Conservation (phyloP, 768 basidiomycete genomes). For the Lyophyllum semitale region DNA sequence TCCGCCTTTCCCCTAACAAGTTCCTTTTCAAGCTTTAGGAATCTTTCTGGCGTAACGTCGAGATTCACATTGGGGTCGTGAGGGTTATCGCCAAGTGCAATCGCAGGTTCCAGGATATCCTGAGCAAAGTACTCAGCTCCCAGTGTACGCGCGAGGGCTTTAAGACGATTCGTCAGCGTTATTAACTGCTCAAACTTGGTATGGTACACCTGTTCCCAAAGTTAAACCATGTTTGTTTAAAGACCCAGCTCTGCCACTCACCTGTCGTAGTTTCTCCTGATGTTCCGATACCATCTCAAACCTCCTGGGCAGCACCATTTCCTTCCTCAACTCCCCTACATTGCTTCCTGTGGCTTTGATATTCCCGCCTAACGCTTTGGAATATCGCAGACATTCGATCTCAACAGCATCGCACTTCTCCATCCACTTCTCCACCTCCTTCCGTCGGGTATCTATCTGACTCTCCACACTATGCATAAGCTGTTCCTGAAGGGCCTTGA, state of each 20-base stretch:
- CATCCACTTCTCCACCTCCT: constrained; percentile 80
- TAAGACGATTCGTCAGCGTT: constrained; percentile 69
- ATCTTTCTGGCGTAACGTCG: constrained; percentile 81
- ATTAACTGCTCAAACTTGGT: constrained; percentile 77
- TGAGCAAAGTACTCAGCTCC: constrained; percentile 57
- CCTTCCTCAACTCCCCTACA: constrained; percentile 71
- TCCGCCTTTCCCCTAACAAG: constrained; percentile 85
- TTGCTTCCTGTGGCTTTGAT: constrained; percentile 65
- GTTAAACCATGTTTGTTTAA: constrained; percentile 4
- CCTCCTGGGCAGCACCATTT: constrained; percentile 70
- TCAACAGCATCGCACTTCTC: constrained; percentile 64
- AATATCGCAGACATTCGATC: constrained; percentile 64
- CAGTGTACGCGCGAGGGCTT: constrained; percentile 56
- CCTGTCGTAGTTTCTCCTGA: constrained; percentile 82
- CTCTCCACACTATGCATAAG: constrained; percentile 76
- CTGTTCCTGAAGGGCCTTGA: constrained; percentile 69
- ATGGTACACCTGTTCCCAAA: constrained; percentile 58
- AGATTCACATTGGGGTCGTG: constrained; percentile 44
- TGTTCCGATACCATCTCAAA: constrained; percentile 67
- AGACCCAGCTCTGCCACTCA: constrained; percentile 31
- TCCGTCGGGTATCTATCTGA: constrained; percentile 66
- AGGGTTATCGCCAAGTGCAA: constrained; percentile 41
- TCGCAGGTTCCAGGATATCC: constrained; percentile 54
- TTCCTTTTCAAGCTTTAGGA: constrained; percentile 81
- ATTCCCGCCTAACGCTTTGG: constrained; percentile 70